Conservation (phyloP, 495 filamentous ascomycete species). For the Penicillium tannophilum region DNA sequence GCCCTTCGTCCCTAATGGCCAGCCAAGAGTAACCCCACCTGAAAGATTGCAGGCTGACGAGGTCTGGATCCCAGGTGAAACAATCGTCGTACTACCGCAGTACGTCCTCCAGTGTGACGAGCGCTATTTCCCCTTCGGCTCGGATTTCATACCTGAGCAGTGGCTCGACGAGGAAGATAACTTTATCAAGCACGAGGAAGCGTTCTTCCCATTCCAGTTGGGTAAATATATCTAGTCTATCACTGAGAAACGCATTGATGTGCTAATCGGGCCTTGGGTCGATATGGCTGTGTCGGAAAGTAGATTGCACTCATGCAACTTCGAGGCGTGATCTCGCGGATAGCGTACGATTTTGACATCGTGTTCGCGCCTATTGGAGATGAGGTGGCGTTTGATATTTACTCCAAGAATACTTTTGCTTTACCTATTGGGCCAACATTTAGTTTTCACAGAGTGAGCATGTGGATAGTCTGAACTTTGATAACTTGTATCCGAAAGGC, state of each 20-base stretch:
- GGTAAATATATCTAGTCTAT: slow-evolving; percentile 21
- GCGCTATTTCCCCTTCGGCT: slow-evolving; percentile 31
- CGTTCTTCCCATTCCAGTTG: slow-evolving; percentile 54
- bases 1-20: slow-evolving; percentile 45
- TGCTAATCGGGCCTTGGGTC: slow-evolving; percentile 1
- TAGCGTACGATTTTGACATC: slow-evolving; percentile 10
- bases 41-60: slow-evolving; percentile 31
- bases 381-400: slow-evolving; percentile 5
- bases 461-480: not conserved
- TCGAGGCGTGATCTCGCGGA: slow-evolving; percentile 2
- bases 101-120: slow-evolving; percentile 30
- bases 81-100: slow-evolving; percentile 33
- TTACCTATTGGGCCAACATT: not conserved
- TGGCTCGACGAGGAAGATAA: slow-evolving; percentile 45
- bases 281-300: slow-evolving; percentile 9
- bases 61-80: slow-evolving; percentile 30
- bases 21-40: slow-evolving; percentile 33
- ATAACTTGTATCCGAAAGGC: not conserved
- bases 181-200: slow-evolving; percentile 44
- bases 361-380: slow-evolving; percentile 7
- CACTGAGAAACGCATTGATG: not conserved
- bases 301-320: slow-evolving; percentile 13
- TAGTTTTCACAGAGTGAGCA: not conserved
- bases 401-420: slow-evolving; percentile 15
- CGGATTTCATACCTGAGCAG: slow-evolving; percentile 58